A percentile compares a stretch with the other conserved stretches of the same genome.
Conservation (phyloP, 768 basidiomycete genomes). For the Terana coerulea region DNA sequence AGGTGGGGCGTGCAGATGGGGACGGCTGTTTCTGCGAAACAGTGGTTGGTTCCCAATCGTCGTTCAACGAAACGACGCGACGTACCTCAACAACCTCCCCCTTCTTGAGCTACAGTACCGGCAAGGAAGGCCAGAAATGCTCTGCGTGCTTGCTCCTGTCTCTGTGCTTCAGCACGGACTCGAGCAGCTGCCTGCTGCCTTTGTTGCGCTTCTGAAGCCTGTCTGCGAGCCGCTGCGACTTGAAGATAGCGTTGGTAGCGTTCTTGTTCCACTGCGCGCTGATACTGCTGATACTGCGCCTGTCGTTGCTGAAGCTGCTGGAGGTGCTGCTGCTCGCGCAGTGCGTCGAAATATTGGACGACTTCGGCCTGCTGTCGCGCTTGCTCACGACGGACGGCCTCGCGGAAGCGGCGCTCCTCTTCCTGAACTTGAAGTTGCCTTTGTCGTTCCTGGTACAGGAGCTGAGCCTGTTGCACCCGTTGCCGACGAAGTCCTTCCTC, state of each 20-base stretch:
- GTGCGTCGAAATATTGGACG: conserved; percentile 7
- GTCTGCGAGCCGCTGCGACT: neutral
- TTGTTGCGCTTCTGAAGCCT: neutral
- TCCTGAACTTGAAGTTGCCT: conserved; percentile 3
- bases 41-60: too few relatives aligned
- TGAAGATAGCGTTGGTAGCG: conserved; percentile 1
- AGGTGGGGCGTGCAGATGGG: neutral
- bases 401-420: neutral
- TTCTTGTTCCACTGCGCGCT: conserved; percentile 7
- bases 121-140: too few relatives aligned
- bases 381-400: conserved; percentile 7
- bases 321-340: conserved; percentile 10
- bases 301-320: conserved; percentile 1
- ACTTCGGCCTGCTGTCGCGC: conserved; percentile 6
- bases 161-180: neutral
- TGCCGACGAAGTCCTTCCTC: conserved; percentile 16
- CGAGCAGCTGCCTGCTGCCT: neutral
- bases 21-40: too few relatives aligned
- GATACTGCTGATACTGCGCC: neutral
- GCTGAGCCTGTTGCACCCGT: conserved; percentile 8
- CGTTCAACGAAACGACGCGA: too few relatives aligned
- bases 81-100: too few relatives aligned
- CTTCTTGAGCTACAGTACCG: too few relatives aligned
- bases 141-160: neutral
- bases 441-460: neutral